phyloP scores from a whole-genome alignment of 805 yeast genomes.

The Candida arabinofermentans region DNA sequence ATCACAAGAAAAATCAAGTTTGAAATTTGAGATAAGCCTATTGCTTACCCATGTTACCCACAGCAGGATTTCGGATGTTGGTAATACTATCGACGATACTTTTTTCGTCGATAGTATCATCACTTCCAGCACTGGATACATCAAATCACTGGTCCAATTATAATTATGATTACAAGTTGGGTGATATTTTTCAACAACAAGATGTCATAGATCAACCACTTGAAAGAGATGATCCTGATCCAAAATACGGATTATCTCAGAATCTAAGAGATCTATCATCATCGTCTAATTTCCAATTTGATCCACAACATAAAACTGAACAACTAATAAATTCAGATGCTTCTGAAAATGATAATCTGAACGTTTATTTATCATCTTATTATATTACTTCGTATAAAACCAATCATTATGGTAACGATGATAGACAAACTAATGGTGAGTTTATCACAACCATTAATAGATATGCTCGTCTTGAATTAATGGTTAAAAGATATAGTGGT shows the following conservation, averaged over 20 bases:
- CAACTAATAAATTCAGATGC: slow-evolving; percentile 11
- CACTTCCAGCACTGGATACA: too few relatives aligned
- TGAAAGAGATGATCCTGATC: neutral
- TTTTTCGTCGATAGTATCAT: neutral
- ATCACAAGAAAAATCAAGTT: too few relatives aligned
- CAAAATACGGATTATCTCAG: neutral
- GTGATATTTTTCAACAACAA: neutral
- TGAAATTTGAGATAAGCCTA: too few relatives aligned
- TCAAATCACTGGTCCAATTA: too few relatives aligned
- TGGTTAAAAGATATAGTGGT: slow-evolving; percentile 11
- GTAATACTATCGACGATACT: neutral
- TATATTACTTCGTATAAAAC: neutral
- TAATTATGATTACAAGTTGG: too few relatives aligned
- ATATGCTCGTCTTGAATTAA: slow-evolving; percentile 11
- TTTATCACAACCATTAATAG: neutral
- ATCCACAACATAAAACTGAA: slow-evolving; percentile 2
- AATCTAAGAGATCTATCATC: neutral
- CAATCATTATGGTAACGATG: neutral
- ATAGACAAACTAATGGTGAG: neutral
- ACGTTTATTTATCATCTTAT: slow-evolving; percentile 12
- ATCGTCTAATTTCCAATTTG: neutral
- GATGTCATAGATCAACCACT: neutral
- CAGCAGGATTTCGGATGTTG: too few relatives aligned
- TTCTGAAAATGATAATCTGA: slow-evolving; percentile 10
- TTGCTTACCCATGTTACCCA: too few relatives aligned